These are phyloP conservation scores for Aspergillus heteromorphus DNA, from an alignment of 495 filamentous ascomycete species.

Conservation along the genomic window DNA sequence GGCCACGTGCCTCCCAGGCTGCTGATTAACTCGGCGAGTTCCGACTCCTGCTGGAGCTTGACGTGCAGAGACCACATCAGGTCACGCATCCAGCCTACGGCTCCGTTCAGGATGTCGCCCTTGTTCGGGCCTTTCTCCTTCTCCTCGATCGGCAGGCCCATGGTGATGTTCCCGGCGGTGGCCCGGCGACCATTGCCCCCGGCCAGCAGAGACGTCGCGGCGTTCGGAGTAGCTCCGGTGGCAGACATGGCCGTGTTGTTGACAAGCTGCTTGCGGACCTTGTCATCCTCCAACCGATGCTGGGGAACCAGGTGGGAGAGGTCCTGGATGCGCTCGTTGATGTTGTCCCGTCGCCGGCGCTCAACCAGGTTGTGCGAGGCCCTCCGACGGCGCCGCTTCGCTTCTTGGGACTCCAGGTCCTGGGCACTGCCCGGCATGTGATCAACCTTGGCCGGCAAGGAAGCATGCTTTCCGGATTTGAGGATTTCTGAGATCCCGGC, in stretches of 20 bases:
- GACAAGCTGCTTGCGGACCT: constrained; percentile 86
- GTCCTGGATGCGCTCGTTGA: constrained; percentile 97
- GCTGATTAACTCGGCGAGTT: constrained; percentile 67
- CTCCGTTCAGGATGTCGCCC: constrained; percentile 95
- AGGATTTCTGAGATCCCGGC: constrained; percentile 65
- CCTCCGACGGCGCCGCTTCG: constrained; percentile 80
- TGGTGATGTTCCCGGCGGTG: constrained; percentile 77
- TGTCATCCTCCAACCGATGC: constrained; percentile 94
- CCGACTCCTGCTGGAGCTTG: constrained; percentile 82
- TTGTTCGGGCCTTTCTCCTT: constrained; percentile 99
- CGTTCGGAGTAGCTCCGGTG: constrained; percentile 64
- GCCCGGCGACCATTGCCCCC: constrained; percentile 80
- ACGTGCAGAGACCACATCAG: constrained; percentile 92
- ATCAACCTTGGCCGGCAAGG: constrained; percentile 65
- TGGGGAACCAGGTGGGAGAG: constrained; percentile 86
- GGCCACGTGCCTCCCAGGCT: constrained; percentile 69
- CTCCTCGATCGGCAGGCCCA: constrained; percentile 85
- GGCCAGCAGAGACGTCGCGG: constrained; percentile 79
- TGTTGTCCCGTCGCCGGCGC: constrained; percentile 90
- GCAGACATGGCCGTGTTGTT: constrained; percentile 86
- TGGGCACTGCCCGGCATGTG: constrained; percentile 44
- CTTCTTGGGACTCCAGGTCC: constrained; percentile 74
- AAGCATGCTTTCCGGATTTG: constrained; percentile 64
- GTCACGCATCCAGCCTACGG: constrained; percentile 94
- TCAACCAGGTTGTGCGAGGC: constrained; percentile 97